Base-by-base conservation (phyloP, 495 filamentous ascomycete genomes). In the Aspergillus egyptiacus region DNA sequence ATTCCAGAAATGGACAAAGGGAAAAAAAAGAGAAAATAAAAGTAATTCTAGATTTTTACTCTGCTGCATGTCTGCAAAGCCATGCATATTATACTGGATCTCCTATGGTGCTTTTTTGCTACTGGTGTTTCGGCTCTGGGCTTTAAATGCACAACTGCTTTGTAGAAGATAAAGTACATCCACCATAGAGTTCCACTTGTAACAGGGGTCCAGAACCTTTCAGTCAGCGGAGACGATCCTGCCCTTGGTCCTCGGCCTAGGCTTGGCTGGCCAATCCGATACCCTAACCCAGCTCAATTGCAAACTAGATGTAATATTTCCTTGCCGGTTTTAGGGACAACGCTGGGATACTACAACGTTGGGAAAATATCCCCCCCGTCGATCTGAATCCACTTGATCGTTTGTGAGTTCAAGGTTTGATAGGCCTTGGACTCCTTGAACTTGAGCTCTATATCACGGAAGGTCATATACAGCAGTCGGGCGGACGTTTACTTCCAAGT, bases 301-400 rank as follows among this genome's bases (percentile, higher is more conserved):
- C n/a, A n/a, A n/a, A n/a, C n/a, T n/a, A n/a, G n/a, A n/a, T n/a
- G n/a, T n/a, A n/a, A n/a, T n/a, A 96, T 94, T 66, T 98, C 94
- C 67, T 89, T 91, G 20, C 89, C 90, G 49, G 90, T 93, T 72
- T 97, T 97, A 2, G 94, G 94, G 8, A 98, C 93, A 13, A 98
- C 93, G 65, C 89, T 95, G 8, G 93, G 93, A 62, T 98, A 98
- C 31, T 96, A 73, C 48, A 98, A 82, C 67, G 97, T 95, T 0
- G 93, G 93, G 76, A 98, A 98, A 54, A 98, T 89, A 11, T 94
- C 93, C 33, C 93, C 93, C 60, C 97, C 97, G 70, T 98, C 93
- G 60, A 98, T 91, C 65, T 98, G 93, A 39, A 98, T 90, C 93
- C 93, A 98, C 65, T 96, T 97, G 64, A 96, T 85, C 0, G 86